phyloP scores from a whole-genome alignment of 768 basidiomycete genomes.

The Lactarius hatsudake region DNA sequence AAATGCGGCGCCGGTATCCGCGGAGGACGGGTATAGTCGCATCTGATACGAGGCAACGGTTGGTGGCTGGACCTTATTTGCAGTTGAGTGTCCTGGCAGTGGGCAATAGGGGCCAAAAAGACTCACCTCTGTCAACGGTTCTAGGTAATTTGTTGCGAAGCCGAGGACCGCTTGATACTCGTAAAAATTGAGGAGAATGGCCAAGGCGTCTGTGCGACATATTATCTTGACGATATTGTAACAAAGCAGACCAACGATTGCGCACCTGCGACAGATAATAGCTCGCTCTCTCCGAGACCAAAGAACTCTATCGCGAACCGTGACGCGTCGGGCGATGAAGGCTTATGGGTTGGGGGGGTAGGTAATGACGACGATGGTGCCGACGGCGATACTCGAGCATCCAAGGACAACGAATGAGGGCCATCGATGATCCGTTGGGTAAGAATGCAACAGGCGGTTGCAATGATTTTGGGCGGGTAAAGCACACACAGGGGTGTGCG shows the following conservation, averaged over 20 bases:
- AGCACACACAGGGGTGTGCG: constrained; percentile 77
- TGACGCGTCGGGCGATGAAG: constrained; percentile 65
- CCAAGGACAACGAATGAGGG: constrained; percentile 68
- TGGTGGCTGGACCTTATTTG: constrained; percentile 25
- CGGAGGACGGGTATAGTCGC: constrained; percentile 20
- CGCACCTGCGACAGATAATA: constrained; percentile 60
- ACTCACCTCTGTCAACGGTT: constrained; percentile 20
- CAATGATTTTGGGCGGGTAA: constrained; percentile 65
- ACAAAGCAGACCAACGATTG: neutral
- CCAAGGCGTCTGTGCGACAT: constrained; percentile 19
- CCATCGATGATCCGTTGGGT: constrained; percentile 72
- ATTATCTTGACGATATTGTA: neutral
- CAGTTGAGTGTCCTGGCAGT: neutral
- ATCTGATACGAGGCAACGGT: constrained; percentile 22
- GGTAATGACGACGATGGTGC: constrained; percentile 75
- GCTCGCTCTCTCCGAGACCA: constrained; percentile 57
- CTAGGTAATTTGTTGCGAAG: constrained; percentile 23
- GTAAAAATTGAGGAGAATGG: constrained; percentile 27
- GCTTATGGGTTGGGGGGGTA: constrained; percentile 76
- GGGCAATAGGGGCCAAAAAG: neutral
- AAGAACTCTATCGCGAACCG: constrained; percentile 68
- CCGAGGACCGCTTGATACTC: constrained; percentile 23
- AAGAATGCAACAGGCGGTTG: constrained; percentile 74
- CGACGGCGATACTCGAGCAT: constrained; percentile 68
- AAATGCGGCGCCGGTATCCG: constrained; percentile 9